Evolutionary conservation across 2,329 filamentous ascomycete species (phyloP).

Genomic region (Pyrenochaeta sp.): DNA sequence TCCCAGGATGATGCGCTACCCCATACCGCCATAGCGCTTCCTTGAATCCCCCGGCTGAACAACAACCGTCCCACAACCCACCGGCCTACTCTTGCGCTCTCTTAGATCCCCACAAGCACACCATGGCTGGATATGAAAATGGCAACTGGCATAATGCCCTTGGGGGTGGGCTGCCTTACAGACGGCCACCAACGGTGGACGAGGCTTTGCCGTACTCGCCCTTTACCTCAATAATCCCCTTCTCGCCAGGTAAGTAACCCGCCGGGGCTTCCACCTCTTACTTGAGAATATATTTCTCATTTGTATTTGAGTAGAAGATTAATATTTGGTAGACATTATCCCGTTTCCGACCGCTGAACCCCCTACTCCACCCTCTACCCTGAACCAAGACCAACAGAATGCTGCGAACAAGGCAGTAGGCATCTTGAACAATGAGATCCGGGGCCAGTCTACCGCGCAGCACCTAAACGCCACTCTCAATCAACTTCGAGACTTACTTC

Average conservation of each 20-base stretch:
- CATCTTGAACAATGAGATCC: constrained; percentile 75
- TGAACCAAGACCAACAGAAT: constrained; percentile 56
- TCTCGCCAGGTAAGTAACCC: constrained; percentile 71
- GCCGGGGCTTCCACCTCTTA: constrained; percentile 23
- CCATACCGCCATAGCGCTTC: constrained; percentile 17
- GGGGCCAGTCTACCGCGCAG: constrained; percentile 66
- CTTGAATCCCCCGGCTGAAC: not conserved
- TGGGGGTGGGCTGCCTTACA: constrained; percentile 44
- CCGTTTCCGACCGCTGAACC: constrained; percentile 55
- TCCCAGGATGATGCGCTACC: constrained; percentile 23
- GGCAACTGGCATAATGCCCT: constrained; percentile 44
- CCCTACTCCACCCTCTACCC: constrained; percentile 48
- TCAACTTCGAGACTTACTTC: constrained; percentile 78
- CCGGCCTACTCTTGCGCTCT: constrained; percentile 1
- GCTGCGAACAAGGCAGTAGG: constrained; percentile 65
- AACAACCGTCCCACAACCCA: constrained; percentile 4
- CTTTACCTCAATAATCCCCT: constrained; percentile 80
- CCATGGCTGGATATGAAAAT: constrained; percentile 36
- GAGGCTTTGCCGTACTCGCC: constrained; percentile 85
- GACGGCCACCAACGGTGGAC: constrained; percentile 65
- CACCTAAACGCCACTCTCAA: constrained; percentile 75
- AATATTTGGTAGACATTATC: constrained; percentile 53
- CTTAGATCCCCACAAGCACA: constrained; percentile 12
- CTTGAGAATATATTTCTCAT: constrained; percentile 26
- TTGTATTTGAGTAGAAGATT: constrained; percentile 14